Percentiles rank a stretch among this genome's conserved stretches.
phyloP scores from a whole-genome alignment of 202 grass and related monocot genomes.

The Panicum hallii region DNA sequence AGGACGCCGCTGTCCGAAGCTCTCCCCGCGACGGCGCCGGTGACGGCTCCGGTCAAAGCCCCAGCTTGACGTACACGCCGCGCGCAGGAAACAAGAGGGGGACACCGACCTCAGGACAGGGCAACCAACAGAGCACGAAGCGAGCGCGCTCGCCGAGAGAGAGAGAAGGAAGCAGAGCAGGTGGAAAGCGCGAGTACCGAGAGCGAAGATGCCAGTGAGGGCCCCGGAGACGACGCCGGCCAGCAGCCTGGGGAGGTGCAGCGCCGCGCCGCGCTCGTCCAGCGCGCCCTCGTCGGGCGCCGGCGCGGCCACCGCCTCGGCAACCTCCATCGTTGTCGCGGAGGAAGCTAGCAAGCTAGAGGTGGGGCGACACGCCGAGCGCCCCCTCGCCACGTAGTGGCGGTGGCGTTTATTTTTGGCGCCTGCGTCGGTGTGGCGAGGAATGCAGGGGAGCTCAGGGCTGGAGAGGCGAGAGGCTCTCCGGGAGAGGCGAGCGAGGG shows the following conservation, averaged over 20 bases:
- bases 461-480: slow-evolving; percentile 20
- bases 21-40: slow-evolving; percentile 68
- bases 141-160: not conserved
- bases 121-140: not conserved
- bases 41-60: slow-evolving; percentile 69
- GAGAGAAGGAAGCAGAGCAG: not conserved
- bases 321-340: slow-evolving; percentile 46
- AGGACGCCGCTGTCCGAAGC: slow-evolving; percentile 66
- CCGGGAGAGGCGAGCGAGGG: not conserved
- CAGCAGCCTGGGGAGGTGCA: slow-evolving; percentile 62
- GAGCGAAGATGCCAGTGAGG: slow-evolving; percentile 73
- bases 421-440: slow-evolving; percentile 5
- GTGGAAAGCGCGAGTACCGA: slow-evolving; percentile 36
- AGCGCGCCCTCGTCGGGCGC: slow-evolving; percentile 29
- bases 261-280: slow-evolving; percentile 44
- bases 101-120: slow-evolving; percentile 27
- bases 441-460: slow-evolving; percentile 22
- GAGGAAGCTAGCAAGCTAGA: not conserved
- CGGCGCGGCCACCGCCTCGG: slow-evolving; percentile 20
- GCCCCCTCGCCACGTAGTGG: slow-evolving; percentile 3
- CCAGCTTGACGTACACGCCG: slow-evolving; percentile 50
- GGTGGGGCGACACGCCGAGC: not conserved
- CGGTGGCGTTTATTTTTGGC: slow-evolving; percentile 55
- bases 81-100: not conserved
- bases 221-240: slow-evolving; percentile 67